Base-by-base conservation (phyloP, 1,284 basidiomycete species). In the Heterobasidion annosum region DNA sequence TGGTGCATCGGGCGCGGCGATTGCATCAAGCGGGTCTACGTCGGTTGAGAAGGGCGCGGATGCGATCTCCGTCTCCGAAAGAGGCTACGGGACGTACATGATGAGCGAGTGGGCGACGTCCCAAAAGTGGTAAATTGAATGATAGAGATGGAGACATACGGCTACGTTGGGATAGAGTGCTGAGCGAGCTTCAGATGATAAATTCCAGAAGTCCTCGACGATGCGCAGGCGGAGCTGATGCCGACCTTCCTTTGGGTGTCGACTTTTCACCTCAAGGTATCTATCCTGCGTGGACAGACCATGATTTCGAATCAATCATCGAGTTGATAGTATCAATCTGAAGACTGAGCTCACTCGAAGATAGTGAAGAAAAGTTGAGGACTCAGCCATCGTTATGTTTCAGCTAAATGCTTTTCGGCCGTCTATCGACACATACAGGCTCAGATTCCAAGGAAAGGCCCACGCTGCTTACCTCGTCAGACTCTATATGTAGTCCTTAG, bases 181-280 rank as follows among this genome's bases (percentile, higher is more conserved):
- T 10, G 61, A 50, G 70, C 73, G 49, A 6, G 50, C 40, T 5
- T 32, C 52, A 9, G 51, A 44, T 9, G 60, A 49, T 16, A 60
- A 48, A 4, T 50, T 42, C 56, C 59, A 77, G 54, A 78, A 75
- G 43, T 66, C 61, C 9, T 71, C 65, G 34, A 69, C 69, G 34
- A 70, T 63, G 25, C 67, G 68, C 19, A 77, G 60, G 44, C 65
- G 64, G 69, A 70, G 69, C 48, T 58, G 64, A 18, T 77, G 68
- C n/a, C 72, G 68, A 34, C 73, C 72, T 58, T 73, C 73, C 15
- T 61, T 57, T 32, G 72, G 73, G 53, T 67, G 62, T 8, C 48
- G 63, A 4, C 56, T 58, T 57, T 73, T 75, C n/a, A 66, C 54
- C 18, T 62, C 56, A 3, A 64, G 54, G 53, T 77, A 77, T 52